Base-by-base conservation (phyloP, 306 rosid species). In the Lathyrus aphaca region DNA sequence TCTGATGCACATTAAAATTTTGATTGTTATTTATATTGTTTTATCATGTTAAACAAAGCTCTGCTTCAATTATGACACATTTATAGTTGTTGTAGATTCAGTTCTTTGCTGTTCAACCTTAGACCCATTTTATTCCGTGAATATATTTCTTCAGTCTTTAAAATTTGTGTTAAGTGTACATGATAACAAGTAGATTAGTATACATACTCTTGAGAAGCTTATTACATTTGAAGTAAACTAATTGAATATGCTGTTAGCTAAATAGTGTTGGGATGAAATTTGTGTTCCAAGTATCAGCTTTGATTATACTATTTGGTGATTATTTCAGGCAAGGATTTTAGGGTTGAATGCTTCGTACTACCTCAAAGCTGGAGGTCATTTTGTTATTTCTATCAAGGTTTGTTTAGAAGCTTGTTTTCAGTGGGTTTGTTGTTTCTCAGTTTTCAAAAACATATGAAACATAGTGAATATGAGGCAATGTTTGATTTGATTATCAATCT, bases 321-420 rank as follows among this genome's bases (percentile, higher is more conserved):
- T n/a, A 42, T 27, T 76, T 74, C 89, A 93, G 97, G 97, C 99
- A n/a, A 91, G 99, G 70, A 95, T 95, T 82, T 72, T 91, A n/a
- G 96, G 82, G 5, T 50, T 95, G 71, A 95, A 95, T 80, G 99
- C 99, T 15, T 87, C 97, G 1, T 95, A 86, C 67, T 95, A 84
- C 71, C 90, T 95, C 40, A 95, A 95, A 79, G 63, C 93, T 1
- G 99, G 97, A 14, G 99, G 97, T 5, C 97, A 90, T 77, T 93
- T 93, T 58, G 97, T 93, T 8, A 91, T 95, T 17, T 95, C 97
- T 5, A 95, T 95, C 56, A 93, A 90, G 97, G 98, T 88, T 49
- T 48, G 88, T 62, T 62, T 0, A 12, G 37, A 23, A 25, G 3
- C 17, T 25, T 13, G 7, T 11, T 53, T 21, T 10, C 1, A 50